These are phyloP conservation scores for Chalaropsis ovoidea DNA, from an alignment of 2,329 filamentous ascomycete genomes.

Conservation along the genomic window DNA sequence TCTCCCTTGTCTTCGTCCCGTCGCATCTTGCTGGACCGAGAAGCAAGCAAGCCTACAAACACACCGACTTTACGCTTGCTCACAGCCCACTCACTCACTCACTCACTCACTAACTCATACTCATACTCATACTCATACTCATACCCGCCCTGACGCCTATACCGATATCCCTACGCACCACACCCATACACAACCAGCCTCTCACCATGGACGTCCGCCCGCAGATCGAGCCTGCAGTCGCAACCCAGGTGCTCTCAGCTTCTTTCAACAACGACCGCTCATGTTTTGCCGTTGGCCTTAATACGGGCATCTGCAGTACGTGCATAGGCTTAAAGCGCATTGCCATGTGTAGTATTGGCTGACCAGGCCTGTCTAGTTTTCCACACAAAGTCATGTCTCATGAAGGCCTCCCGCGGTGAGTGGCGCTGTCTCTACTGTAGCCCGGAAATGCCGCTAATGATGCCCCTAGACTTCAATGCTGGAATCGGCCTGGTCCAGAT, in stretches of 20 bases:
- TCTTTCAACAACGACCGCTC: slow-evolving; percentile 78
- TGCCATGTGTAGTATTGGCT: slow-evolving; percentile 2
- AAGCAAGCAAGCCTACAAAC: not conserved
- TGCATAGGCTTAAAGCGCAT: slow-evolving; percentile 21
- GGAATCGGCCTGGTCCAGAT: slow-evolving; percentile 76
- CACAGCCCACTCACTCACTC: not conserved
- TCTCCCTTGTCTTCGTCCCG: not conserved
- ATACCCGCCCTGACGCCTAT: too few relatives aligned
- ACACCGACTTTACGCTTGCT: not conserved
- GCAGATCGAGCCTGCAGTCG: slow-evolving; percentile 66
- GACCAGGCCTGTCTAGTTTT: slow-evolving; percentile 47
- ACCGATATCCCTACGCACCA: not conserved
- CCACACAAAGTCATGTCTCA: slow-evolving; percentile 59
- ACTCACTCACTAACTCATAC: not conserved
- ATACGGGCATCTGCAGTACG: slow-evolving; percentile 76
- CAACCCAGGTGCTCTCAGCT: slow-evolving; percentile 67
- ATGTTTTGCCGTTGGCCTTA: slow-evolving; percentile 78
- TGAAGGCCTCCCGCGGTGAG: slow-evolving; percentile 47
- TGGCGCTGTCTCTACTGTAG: not conserved
- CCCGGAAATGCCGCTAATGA: not conserved
- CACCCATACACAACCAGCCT: not conserved
- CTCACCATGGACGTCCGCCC: slow-evolving; percentile 75
- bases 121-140: not conserved
- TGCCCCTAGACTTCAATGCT: slow-evolving; percentile 57
- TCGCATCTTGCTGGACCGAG: not conserved